Evolutionary conservation across 2,329 filamentous ascomycete genomes (phyloP).

Genomic region (Alternaria angustiovoidea): DNA sequence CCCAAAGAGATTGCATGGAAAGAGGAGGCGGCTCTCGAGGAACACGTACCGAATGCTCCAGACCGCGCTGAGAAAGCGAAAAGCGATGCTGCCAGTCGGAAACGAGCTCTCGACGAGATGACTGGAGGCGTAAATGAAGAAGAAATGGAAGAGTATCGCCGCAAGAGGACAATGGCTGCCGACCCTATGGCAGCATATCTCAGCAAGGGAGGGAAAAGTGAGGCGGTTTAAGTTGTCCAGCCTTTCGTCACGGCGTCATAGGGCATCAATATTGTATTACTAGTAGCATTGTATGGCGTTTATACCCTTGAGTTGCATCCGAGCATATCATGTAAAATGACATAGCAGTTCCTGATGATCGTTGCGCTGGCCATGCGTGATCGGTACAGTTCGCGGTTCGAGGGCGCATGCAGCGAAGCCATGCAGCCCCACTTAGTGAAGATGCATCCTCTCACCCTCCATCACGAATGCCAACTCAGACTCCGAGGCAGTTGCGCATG

Average conservation of each 20-base stretch:
- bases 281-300: slow-evolving; percentile 48
- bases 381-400: slow-evolving; percentile 32
- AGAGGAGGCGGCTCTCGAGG: slow-evolving; percentile 52
- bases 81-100: slow-evolving; percentile 61
- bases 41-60: slow-evolving; percentile 55
- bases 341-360: slow-evolving; percentile 42
- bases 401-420: slow-evolving; percentile 22
- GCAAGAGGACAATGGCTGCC: slow-evolving; percentile 74
- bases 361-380: slow-evolving; percentile 46
- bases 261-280: slow-evolving; percentile 25
- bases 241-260: slow-evolving; percentile 16
- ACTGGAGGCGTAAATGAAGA: slow-evolving; percentile 79
- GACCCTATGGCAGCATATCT: slow-evolving; percentile 89
- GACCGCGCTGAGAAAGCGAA: slow-evolving; percentile 53
- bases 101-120: slow-evolving; percentile 81
- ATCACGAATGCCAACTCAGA: slow-evolving; percentile 37
- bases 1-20: slow-evolving; percentile 53
- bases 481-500: slow-evolving; percentile 37
- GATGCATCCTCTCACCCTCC: slow-evolving; percentile 26
- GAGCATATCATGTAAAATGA: slow-evolving; percentile 42
- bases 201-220: slow-evolving; percentile 70
- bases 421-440: slow-evolving; percentile 28
- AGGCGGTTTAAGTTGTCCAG: slow-evolving; percentile 57
- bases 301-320: slow-evolving; percentile 32
- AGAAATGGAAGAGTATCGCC: slow-evolving; percentile 85